A percentile compares a stretch with the other conserved stretches of the same genome.
Evolutionary conservation across 352 stramenopile species (phyloP).

Genomic region (Peronospora farinosa): DNA sequence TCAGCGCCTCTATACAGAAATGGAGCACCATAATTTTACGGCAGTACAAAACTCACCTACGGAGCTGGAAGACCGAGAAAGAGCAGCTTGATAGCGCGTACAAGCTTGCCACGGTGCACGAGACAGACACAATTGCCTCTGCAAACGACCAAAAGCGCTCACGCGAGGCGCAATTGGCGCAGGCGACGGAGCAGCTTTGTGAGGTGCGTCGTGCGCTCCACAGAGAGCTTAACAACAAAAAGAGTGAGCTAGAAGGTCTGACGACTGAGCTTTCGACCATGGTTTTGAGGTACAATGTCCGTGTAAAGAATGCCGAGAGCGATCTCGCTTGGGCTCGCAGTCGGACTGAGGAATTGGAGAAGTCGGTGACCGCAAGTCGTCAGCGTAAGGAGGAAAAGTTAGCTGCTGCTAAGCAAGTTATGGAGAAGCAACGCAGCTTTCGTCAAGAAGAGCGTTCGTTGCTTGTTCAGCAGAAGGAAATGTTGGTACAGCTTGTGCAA

Average conservation of each 20-base stretch:
- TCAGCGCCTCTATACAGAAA: constrained; percentile 40
- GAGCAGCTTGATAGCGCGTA: constrained; percentile 24
- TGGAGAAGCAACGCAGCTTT: constrained; percentile 46
- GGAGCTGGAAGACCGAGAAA: constrained; percentile 26
- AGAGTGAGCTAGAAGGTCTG: constrained; percentile 40
- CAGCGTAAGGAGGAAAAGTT: constrained; percentile 30
- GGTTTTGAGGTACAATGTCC: constrained; percentile 51
- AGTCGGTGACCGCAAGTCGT: constrained; percentile 26
- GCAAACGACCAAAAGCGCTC: constrained; percentile 39
- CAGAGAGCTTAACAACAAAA: constrained; percentile 43
- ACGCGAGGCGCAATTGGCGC: constrained; percentile 40
- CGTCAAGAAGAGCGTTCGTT: constrained; percentile 51
- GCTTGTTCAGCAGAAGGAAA: constrained; percentile 46
- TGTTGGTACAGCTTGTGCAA: constrained; percentile 50
- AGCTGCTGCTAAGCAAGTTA: constrained; percentile 30
- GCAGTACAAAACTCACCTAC: constrained; percentile 46
- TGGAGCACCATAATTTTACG: constrained; percentile 42
- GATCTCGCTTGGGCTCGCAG: constrained; percentile 51
- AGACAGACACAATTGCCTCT: constrained; percentile 24
- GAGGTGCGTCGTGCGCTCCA: constrained; percentile 39
- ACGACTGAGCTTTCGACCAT: constrained; percentile 44
- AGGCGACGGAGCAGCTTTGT: constrained; percentile 46
- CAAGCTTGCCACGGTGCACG: constrained; percentile 22
- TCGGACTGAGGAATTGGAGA: constrained; percentile 42
- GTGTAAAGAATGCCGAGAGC: constrained; percentile 43